Conservation (phyloP, 2,329 filamentous ascomycete species). For the Ophiognomonia clavigignenti-juglandacearum region DNA sequence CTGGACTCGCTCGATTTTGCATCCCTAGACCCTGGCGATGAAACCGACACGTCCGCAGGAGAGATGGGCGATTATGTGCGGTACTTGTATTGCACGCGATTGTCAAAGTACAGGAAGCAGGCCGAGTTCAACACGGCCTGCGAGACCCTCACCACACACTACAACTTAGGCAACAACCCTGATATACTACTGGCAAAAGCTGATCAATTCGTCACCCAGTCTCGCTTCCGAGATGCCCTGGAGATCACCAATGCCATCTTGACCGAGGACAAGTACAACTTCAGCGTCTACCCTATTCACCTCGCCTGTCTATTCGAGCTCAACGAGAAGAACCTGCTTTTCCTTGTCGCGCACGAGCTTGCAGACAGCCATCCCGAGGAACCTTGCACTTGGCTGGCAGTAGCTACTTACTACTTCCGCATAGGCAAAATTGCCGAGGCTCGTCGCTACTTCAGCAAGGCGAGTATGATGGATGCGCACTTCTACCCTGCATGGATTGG, state of each 20-base stretch:
- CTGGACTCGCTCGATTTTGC: constrained; percentile 88
- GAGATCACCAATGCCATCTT: constrained; percentile 80
- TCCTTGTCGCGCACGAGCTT: constrained; percentile 90
- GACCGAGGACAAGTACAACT: constrained; percentile 81
- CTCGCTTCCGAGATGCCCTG: constrained; percentile 81
- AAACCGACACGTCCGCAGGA: constrained; percentile 54
- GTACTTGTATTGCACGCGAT: constrained; percentile 90
- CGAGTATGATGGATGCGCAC: constrained; percentile 94
- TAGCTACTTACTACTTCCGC: constrained; percentile 89
- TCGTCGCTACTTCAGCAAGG: constrained; percentile 92
- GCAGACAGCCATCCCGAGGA: constrained; percentile 85
- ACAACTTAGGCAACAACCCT: constrained; percentile 78
- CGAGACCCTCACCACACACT: constrained; percentile 89
- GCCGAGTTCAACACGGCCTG: constrained; percentile 77
- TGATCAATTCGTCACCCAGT: constrained; percentile 90
- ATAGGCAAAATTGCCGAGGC: constrained; percentile 90
- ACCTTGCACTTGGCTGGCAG: constrained; percentile 87
- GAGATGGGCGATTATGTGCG: constrained; percentile 91
- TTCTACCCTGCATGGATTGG: constrained; percentile 98
- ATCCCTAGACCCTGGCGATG: constrained; percentile 62
- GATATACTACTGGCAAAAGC: constrained; percentile 88
- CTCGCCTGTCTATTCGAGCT: constrained; percentile 89
- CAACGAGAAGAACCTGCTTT: constrained; percentile 78
- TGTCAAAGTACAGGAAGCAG: constrained; percentile 93
- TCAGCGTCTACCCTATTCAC: constrained; percentile 83